phyloP scores from a whole-genome alignment of 164 flowering plant genomes.

The Magnolia officinalis region DNA sequence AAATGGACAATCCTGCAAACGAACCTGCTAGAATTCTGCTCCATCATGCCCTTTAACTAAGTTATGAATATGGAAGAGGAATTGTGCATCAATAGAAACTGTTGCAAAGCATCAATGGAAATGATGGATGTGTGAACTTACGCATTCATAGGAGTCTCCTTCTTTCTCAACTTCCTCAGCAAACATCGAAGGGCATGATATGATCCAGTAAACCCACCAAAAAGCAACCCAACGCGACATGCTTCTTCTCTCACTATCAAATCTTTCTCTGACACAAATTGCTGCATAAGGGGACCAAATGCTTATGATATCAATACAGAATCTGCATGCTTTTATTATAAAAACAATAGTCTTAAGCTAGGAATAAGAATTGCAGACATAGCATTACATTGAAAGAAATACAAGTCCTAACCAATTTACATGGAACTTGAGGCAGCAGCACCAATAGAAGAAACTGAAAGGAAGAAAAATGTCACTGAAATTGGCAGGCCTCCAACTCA shows the following conservation, averaged over 20 bases:
- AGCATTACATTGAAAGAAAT: neutral
- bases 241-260: constrained; percentile 98
- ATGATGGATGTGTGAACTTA: constrained; percentile 37
- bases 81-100: constrained; percentile 25
- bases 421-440: too few relatives aligned
- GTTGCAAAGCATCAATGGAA: neutral
- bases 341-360: neutral
- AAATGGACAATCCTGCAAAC: constrained; percentile 82
- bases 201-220: constrained; percentile 96
- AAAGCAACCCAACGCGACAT: constrained; percentile 90
- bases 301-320: neutral
- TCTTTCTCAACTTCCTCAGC: constrained; percentile 74
- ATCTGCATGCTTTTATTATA: neutral
- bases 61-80: constrained; percentile 52
- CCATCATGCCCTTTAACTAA: constrained; percentile 83
- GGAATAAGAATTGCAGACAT: neutral
- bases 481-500: neutral
- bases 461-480: neutral
- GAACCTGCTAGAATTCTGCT: constrained; percentile 99
- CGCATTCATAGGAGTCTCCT: constrained; percentile 86
- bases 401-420: too few relatives aligned
- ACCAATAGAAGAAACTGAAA: neutral
- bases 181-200: constrained; percentile 91
- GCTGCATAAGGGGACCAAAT: constrained; percentile 44
- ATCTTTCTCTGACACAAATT: constrained; percentile 98